phyloP scores from a whole-genome alignment of 352 stramenopile genomes.

The Globisporangium polare region DNA sequence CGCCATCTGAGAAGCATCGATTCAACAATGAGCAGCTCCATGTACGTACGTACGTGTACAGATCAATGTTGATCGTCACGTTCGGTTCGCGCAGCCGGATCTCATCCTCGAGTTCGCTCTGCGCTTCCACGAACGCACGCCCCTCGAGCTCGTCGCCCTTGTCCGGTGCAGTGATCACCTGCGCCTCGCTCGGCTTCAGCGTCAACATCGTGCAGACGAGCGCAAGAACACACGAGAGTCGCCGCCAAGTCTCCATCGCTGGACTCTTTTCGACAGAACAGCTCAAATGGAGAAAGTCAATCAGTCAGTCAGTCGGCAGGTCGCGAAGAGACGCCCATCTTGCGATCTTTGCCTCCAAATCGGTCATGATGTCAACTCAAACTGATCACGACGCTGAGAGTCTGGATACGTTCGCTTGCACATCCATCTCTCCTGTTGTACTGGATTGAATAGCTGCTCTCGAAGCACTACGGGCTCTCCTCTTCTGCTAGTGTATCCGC shows the following conservation, averaged over 20 bases:
- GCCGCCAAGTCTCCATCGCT: not conserved
- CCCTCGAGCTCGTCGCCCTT: slow-evolving; percentile 66
- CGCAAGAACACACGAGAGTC: not conserved
- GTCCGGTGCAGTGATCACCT: slow-evolving; percentile 65
- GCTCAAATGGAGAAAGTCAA: not conserved
- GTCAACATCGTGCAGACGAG: not conserved
- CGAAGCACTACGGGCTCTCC: not conserved
- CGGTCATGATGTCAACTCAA: not conserved
- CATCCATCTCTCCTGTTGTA: not conserved
- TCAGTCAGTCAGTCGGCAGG: not conserved
- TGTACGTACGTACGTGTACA: slow-evolving; percentile 43
- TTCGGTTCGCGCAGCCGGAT: slow-evolving; percentile 38
- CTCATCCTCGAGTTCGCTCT: slow-evolving; percentile 32
- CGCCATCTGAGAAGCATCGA: not conserved
- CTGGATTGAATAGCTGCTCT: not conserved
- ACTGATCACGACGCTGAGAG: not conserved
- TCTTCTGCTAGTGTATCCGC: not conserved
- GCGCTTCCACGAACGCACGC: slow-evolving; percentile 41
- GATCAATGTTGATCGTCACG: slow-evolving; percentile 55
- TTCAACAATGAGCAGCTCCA: not conserved
- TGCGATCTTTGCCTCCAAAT: not conserved
- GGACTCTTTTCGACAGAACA: not conserved
- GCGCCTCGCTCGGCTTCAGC: slow-evolving; percentile 12
- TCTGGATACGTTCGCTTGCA: not conserved
- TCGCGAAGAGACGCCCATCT: not conserved